phyloP scores from a whole-genome alignment of 768 basidiomycete genomes.

The Tulasnella sp. region DNA sequence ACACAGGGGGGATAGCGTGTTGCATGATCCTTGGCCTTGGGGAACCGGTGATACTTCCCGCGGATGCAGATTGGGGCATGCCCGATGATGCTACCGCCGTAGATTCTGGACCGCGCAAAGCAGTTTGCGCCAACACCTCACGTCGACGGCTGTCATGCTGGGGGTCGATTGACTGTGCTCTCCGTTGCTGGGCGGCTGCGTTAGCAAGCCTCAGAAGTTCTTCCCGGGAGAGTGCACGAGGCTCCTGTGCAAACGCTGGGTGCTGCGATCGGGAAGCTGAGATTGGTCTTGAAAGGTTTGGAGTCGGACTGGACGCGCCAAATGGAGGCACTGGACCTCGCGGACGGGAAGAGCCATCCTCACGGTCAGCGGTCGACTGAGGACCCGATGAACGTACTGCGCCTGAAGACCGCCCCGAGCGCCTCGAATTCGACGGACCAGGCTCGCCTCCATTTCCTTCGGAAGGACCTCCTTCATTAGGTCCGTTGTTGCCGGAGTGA shows the following conservation, averaged over 20 bases:
- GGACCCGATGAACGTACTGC: neutral
- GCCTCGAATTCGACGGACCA: neutral
- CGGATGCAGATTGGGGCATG: neutral
- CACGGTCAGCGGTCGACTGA: neutral
- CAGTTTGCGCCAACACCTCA: neutral
- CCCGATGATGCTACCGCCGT: neutral
- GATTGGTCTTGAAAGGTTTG: neutral
- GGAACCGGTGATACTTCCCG: neutral
- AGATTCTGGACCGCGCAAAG: neutral
- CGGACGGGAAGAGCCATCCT: neutral
- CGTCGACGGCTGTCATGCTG: neutral
- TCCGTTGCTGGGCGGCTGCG: neutral
- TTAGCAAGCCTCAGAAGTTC: neutral
- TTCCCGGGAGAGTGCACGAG: neutral
- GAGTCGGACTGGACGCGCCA: neutral
- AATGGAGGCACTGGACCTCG: neutral
- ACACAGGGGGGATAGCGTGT: neutral
- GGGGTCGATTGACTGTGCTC: neutral
- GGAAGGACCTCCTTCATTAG: neutral
- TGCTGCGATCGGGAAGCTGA: neutral
- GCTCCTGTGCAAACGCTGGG: neutral
- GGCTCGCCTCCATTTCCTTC: neutral
- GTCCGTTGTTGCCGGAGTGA: neutral
- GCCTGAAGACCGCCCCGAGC: neutral
- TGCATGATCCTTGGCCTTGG: conserved; percentile 9